Evolutionary conservation across 345 rosid genomes (phyloP).

Genomic region (Ceriops decandra): DNA sequence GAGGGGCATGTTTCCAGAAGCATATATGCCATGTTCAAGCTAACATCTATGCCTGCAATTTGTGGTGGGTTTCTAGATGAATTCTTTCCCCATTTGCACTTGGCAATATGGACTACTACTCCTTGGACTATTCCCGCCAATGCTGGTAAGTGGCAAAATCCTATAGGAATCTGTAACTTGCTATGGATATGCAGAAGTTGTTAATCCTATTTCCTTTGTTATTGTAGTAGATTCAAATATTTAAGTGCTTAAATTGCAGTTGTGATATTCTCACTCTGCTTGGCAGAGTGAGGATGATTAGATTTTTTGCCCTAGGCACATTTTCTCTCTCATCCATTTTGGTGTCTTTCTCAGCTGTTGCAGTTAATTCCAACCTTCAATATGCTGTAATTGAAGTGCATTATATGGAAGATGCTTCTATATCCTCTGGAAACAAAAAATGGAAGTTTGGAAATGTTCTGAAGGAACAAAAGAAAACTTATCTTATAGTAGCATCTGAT

Average conservation of each 20-base stretch:
- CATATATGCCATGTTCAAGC: slow-evolving; percentile 70
- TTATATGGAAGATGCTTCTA: slow-evolving; percentile 39
- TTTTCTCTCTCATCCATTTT: background rate
- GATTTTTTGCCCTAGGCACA: background rate
- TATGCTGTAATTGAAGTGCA: slow-evolving; percentile 78
- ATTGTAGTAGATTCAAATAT: background rate
- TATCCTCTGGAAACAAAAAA: slow-evolving; percentile 43
- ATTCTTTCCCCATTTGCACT: slow-evolving; percentile 63
- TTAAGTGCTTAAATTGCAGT: background rate
- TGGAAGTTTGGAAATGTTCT: slow-evolving; percentile 58
- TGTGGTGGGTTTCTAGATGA: slow-evolving; percentile 45
- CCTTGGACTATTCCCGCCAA: slow-evolving; percentile 98
- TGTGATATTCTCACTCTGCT: background rate
- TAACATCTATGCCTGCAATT: slow-evolving; percentile 43
- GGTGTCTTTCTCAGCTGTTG: slow-evolving; percentile 64
- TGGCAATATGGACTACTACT: slow-evolving; percentile 97
- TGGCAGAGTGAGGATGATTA: background rate
- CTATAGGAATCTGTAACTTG: background rate
- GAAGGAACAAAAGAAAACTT: slow-evolving; percentile 53
- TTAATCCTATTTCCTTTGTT: slow-evolving; percentile 1
- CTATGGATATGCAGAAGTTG: background rate
- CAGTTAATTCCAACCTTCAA: slow-evolving; percentile 82
- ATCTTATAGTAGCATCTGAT: slow-evolving; percentile 69
- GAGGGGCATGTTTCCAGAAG: slow-evolving; percentile 94
- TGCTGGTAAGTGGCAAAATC: slow-evolving; percentile 53